Conservation (phyloP, 2,329 filamentous ascomycete species). For the Hymenoscyphus fraxineus region DNA sequence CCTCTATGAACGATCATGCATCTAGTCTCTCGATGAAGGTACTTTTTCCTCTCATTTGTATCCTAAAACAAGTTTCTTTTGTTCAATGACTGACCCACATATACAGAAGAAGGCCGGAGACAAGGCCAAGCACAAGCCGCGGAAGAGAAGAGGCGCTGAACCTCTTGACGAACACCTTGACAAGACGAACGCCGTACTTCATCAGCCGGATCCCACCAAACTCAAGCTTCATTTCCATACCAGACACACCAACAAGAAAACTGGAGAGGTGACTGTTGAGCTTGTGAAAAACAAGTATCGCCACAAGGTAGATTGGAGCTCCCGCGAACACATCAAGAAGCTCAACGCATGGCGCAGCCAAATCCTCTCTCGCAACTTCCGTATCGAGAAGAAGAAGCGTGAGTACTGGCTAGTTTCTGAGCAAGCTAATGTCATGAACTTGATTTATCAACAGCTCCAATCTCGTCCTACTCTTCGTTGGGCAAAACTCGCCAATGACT, state of each 20-base stretch:
- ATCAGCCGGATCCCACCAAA: neutral
- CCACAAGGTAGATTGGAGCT: neutral
- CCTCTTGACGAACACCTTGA: neutral
- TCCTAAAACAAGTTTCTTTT: neutral
- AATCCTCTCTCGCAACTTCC: neutral
- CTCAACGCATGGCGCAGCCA: slow-evolving; percentile 1
- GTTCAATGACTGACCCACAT: neutral
- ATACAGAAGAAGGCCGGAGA: neutral
- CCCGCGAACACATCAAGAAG: neutral
- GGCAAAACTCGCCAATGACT: neutral
- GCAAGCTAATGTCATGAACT: neutral
- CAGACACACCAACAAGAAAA: neutral
- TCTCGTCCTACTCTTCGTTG: neutral
- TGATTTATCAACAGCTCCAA: neutral
- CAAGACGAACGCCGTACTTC: neutral
- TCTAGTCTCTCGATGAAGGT: neutral
- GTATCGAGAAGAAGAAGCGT: neutral
- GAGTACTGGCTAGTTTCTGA: neutral
- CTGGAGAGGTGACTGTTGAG: neutral
- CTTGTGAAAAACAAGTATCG: neutral
- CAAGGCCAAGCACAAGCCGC: neutral
- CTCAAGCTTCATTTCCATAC: slow-evolving; percentile 1
- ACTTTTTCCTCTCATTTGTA: neutral
- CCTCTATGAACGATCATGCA: neutral
- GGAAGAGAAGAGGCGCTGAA: neutral